Evolutionary conservation across 2,329 filamentous ascomycete species (phyloP).

Genomic region (Beauveria sp.): DNA sequence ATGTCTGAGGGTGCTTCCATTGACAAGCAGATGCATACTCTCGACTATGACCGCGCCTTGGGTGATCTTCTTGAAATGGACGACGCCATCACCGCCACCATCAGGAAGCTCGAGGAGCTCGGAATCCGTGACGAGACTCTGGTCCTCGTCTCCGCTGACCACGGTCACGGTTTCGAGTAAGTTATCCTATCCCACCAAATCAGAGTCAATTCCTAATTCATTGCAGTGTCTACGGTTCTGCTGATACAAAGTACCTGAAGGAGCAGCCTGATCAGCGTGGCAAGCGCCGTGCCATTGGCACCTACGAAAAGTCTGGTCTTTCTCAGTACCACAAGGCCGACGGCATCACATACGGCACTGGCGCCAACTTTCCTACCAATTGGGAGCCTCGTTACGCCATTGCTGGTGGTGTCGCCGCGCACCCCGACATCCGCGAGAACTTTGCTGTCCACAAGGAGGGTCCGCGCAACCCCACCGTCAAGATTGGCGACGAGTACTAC

Average conservation of each 20-base stretch:
- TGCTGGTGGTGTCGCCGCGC: conserved; percentile 61
- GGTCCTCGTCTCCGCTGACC: conserved; percentile 75
- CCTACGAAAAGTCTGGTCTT: conserved; percentile 64
- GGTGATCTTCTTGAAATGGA: conserved; percentile 81
- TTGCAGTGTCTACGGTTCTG: conserved; percentile 61
- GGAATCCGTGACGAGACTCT: conserved; percentile 67
- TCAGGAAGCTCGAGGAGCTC: conserved; percentile 59
- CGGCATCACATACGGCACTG: conserved; percentile 62
- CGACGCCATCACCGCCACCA: conserved; percentile 70
- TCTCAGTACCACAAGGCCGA: conserved; percentile 62
- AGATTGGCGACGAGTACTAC: conserved; percentile 48
- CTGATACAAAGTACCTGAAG: conserved; percentile 70
- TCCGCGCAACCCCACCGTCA: conserved; percentile 53
- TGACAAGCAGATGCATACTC: conserved; percentile 82
- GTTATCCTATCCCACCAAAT: conserved; percentile 7
- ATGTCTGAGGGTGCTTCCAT: conserved; percentile 83
- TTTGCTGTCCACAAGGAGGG: conserved; percentile 63
- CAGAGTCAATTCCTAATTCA: conserved; percentile 4
- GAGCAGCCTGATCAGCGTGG: conserved; percentile 57
- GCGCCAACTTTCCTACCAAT: conserved; percentile 70
- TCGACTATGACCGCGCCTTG: conserved; percentile 80
- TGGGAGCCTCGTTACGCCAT: conserved; percentile 82
- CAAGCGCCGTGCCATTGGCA: conserved; percentile 69
- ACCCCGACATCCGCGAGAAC: conserved; percentile 69
- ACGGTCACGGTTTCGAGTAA: conserved; percentile 77